Evolutionary conservation across 306 rosid species (phyloP), one percentile per base, ranked within the genome.

Genomic region (Casuarina equisetifolia): DNA sequence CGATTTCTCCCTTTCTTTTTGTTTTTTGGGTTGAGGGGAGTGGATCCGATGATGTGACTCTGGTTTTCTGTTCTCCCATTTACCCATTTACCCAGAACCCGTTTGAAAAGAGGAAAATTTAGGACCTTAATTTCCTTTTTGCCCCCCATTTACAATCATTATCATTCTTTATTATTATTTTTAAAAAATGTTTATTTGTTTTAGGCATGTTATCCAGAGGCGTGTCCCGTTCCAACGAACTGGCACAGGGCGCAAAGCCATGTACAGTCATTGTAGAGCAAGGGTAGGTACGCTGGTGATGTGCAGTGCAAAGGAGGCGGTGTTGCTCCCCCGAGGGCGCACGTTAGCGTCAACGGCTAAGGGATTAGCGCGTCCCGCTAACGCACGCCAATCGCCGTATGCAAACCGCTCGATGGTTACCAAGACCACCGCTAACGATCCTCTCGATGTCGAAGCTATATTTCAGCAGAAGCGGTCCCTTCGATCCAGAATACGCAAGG

Each of bases 381-480:
- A 62, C 46, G 25, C 43, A 42, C 59, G 42, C 70, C 38, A 2
- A 4, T 10, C 44, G 6, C 69, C 9, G 4, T 46, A 63, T 12
- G 20, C 62, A 10, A 42, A 10, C 66, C 50, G 76, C 64, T 63
- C 51, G 16, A 3, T 67, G 19, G 69, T 63, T 64, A 54, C 82
- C 72, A 73, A 40, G 85, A 72, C 19, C 67, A 73, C 73, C 50
- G 35, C 51, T 51, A 9, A 70, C 36, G 68, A 82, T n/a, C 74
- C 78, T 71, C 52, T 32, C 55, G 44, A 66, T 25, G 82, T 82
- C 69, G 76, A 78, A 36, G 48, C 57, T 15, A 16, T 82, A 9
- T 82, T 78, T 50, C 69, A 74, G 49, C 50, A 62, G 44, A 82
- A 82, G 69, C 76, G 66, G 6, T 74, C 81, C 52, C 75, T 82